Base-by-base conservation (phyloP, 148 eudicot genomes). In the Nyssa sinensis region DNA sequence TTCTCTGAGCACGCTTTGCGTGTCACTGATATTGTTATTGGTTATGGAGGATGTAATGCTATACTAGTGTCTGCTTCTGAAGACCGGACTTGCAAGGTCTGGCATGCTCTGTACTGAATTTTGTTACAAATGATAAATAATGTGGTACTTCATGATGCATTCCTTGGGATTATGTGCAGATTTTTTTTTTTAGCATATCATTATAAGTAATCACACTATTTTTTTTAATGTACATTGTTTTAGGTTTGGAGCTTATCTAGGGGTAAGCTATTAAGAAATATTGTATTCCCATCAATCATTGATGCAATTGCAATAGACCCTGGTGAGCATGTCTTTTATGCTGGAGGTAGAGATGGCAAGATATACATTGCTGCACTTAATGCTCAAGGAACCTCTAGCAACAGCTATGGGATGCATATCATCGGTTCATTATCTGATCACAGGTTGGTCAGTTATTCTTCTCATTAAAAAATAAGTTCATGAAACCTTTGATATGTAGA, bases 341-440 rank as follows among this genome's bases (percentile, higher is more conserved):
- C 98, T 30, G 97, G 98, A 53, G 92, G 96, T 53, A 86, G 92
- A 85, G 98, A 94, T 80, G 98, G 98, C 32, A 94, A 88, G 81
- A 92, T 92, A 81, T 90, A 94, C 73, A 88, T 92, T 64, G 97
- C 87, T 51, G 88, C 89, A 49, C 86, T 94, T 30, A 85, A 81
- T 83, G 88, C 92, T 78, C 84, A 72, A 73, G 77, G 75, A 58
- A 81, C 72, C 47, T 67, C 88, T 62, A 81, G 70, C 74, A 79
- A 83, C 81, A 85, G 19, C 49, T 86, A 82, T 59, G 97, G 96
- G 76, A 74, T 64, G 81, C 91, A 92, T 86, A 87, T 94, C 61
- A 64, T 94, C 60, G 97, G 97, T 64, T 73, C 88, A 72, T 73
- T 94, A 71, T 82, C 92, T 82, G 96, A 90, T 75, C 93, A 93